Base-by-base conservation (phyloP, 148 eudicot species). In the Rhododendron kiyosumense region DNA sequence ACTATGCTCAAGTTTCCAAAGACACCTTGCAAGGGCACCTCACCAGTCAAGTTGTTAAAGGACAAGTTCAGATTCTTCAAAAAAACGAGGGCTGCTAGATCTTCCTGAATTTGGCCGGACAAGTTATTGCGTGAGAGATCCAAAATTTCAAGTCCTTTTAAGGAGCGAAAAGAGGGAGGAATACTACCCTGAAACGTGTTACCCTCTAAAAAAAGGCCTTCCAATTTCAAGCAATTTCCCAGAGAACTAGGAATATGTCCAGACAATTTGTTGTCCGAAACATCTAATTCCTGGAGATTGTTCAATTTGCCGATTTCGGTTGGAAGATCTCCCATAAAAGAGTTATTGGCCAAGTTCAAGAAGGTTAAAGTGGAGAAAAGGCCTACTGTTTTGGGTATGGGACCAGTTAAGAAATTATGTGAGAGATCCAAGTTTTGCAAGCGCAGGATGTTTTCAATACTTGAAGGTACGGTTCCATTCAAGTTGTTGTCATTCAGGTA, bases 391-490 rank as follows among this genome's bases (percentile, higher is more conserved):
- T 54, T 73, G 8, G 75, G 83, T 30, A 88, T 36, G 2, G 86
- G 34, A 30, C 91, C 86, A 69, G 46, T 59, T 8, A 89, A 73
- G 11, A 24, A 2, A 69, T 89, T 89, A 5, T 43, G 1, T 18
- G 88, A 38, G 8, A 89, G 76, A 52, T 32, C 0, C 74, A 89
- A 17, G 41, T 10, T 48, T 45, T 85, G 51, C 76, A 89, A 34
- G 67, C 43, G 76, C 24, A 15, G 0, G 0, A 85, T 85, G 63
- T 14, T 57, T 26, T 85, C 86, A 26, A 83, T 28, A 34, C 84
- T 84, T 32, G 78, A 36, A 79, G 90, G 90, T 3, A 88, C 41
- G 63, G 34, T 81, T 13, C 90, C 88, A 46, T 78, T 57, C 1
- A 88, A 84, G 7, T 57, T n/a, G 85, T 86, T 88, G 20, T n/a